A percentile compares a stretch with the other conserved stretches of the same genome.
These are phyloP conservation scores for Debaryomyces subglobosus DNA, from an alignment of 1,139 yeast species.

Conservation along the genomic window DNA sequence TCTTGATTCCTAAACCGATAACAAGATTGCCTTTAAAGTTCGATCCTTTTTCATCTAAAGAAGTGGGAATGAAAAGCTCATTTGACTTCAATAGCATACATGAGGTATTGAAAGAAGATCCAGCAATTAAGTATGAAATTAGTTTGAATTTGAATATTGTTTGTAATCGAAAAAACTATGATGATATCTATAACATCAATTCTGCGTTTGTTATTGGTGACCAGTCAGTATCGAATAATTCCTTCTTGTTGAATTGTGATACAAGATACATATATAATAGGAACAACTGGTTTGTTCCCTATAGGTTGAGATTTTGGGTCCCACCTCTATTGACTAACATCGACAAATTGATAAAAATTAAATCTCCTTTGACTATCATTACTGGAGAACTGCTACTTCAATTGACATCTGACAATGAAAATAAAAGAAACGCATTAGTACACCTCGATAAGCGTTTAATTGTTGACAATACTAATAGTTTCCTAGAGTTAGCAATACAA, in stretches of 20 bases:
- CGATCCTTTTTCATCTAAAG: neutral
- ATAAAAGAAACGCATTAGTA: neutral
- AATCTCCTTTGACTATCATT: neutral
- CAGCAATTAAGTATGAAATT: slow-evolving; percentile 17
- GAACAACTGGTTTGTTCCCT: slow-evolving; percentile 40
- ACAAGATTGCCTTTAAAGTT: slow-evolving; percentile 18
- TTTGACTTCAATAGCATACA: neutral
- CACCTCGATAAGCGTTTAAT: slow-evolving; percentile 10
- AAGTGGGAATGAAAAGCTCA: slow-evolving; percentile 3
- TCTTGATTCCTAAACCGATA: slow-evolving; percentile 25
- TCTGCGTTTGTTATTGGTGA: slow-evolving; percentile 5
- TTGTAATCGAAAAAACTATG: slow-evolving; percentile 20
- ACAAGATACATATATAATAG: slow-evolving; percentile 28
- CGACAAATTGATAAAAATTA: slow-evolving; percentile 16
- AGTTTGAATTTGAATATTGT: slow-evolving; percentile 17
- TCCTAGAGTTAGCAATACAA: slow-evolving; percentile 27
- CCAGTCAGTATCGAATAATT: slow-evolving; percentile 9
- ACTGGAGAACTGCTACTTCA: slow-evolving; percentile 2
- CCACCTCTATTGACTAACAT: slow-evolving; percentile 37
- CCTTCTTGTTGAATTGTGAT: slow-evolving; percentile 35
- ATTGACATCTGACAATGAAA: slow-evolving; percentile 13
- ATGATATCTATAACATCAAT: slow-evolving; percentile 16
- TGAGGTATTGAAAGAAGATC: slow-evolving; percentile 12
- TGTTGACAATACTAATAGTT: slow-evolving; percentile 16
- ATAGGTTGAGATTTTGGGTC: slow-evolving; percentile 38